Evolutionary conservation across 1,284 basidiomycete species (phyloP).

Genomic region (Sporisorium graminicola): DNA sequence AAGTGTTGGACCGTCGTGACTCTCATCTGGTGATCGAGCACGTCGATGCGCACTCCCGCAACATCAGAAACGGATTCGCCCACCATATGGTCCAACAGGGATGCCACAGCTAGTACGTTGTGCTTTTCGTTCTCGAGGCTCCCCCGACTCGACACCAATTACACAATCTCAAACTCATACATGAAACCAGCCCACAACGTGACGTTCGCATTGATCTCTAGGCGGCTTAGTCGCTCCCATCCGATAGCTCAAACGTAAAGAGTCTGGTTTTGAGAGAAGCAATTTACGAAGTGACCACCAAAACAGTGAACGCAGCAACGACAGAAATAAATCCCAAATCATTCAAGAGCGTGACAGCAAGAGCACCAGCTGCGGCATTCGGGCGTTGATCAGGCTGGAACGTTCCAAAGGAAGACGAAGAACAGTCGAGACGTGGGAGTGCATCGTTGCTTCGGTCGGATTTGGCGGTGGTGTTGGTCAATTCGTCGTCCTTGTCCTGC

Average conservation of each 20-base stretch:
- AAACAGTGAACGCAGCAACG: conserved; percentile 20
- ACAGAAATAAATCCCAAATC: too few species aligned
- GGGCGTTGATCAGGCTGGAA: conserved; percentile 2
- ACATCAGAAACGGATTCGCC: conserved; percentile 82
- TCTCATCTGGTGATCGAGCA: conserved; percentile 73
- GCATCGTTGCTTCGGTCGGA: conserved; percentile 9
- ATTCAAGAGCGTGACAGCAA: too few species aligned
- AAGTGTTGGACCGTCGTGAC: conserved; percentile 17
- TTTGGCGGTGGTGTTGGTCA: conserved; percentile 18
- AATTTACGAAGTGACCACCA: conserved; percentile 18
- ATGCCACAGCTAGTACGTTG: too few species aligned
- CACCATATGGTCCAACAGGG: conserved; percentile 70
- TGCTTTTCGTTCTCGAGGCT: too few species aligned
- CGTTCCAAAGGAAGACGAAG: conserved; percentile 12
- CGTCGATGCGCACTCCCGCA: conserved; percentile 80
- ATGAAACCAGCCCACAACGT: too few species aligned
- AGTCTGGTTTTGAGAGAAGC: too few species aligned
- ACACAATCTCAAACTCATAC: not conserved
- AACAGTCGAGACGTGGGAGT: conserved; percentile 20
- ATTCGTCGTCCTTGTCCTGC: conserved; percentile 1
- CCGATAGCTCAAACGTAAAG: too few species aligned
- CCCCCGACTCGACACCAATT: too few species aligned
- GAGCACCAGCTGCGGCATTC: not conserved
- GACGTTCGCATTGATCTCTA: too few species aligned
- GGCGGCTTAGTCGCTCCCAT: not conserved